A percentile compares a stretch with the other conserved stretches of the same genome.
Evolutionary conservation across 2,329 filamentous ascomycete genomes (phyloP).

Genomic region (Diplocarpon rosae): DNA sequence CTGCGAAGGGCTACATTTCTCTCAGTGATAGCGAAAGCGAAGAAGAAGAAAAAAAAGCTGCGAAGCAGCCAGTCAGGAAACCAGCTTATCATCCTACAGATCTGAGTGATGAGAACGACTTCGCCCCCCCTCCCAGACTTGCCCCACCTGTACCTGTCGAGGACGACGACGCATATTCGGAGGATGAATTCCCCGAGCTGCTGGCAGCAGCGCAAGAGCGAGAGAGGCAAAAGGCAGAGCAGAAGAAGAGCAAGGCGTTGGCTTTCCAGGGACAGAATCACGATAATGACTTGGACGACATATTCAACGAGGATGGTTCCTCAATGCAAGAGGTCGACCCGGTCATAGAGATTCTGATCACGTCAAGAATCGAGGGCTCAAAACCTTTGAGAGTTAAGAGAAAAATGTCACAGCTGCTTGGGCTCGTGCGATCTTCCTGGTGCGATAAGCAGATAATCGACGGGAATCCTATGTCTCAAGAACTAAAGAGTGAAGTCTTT

Average conservation of each 20-base stretch:
- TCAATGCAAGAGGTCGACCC: constrained; percentile 29
- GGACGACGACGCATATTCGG: constrained; percentile 14
- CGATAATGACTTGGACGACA: constrained; percentile 11
- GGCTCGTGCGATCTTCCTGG: constrained; percentile 60
- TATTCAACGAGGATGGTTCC: constrained; percentile 6
- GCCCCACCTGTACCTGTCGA: constrained; percentile 4
- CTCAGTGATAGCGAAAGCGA: constrained; percentile 17
- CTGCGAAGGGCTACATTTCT: constrained; percentile 15
- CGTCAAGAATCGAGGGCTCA: constrained; percentile 51
- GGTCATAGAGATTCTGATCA: constrained; percentile 54
- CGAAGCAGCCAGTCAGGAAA: constrained; percentile 2
- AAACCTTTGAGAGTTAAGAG: constrained; percentile 52
- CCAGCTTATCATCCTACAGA: constrained; percentile 1
- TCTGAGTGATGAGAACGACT: constrained; percentile 13
- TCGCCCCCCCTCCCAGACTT: not conserved
- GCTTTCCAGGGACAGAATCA: constrained; percentile 11
- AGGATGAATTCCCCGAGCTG: constrained; percentile 27
- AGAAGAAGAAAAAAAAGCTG: not conserved
- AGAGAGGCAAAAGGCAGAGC: constrained; percentile 13
- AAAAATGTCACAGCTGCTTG: constrained; percentile 55
- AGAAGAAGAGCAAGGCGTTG: constrained; percentile 7
- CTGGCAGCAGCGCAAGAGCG: constrained; percentile 22
- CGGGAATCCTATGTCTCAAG: constrained; percentile 27
- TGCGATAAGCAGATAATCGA: constrained; percentile 47
- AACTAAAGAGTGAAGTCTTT: constrained; percentile 47